Evolutionary conservation across 352 stramenopile genomes (phyloP), one percentile per base, ranked within the genome.

Genomic region (Pythium aphanidermatum): DNA sequence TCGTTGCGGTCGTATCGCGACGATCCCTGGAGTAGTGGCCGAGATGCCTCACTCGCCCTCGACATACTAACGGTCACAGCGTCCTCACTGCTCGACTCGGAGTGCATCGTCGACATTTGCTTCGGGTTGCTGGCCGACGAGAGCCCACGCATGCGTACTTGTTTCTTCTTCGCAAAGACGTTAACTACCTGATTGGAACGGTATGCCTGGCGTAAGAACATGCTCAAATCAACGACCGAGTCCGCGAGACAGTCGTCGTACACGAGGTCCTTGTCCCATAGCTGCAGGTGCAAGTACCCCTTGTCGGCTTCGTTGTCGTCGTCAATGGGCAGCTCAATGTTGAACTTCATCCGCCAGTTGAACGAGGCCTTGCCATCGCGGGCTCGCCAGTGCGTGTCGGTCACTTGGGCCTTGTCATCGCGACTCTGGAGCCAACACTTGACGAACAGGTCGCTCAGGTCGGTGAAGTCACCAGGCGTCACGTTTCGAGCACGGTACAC

Each of bases 281-380:
- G 79, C 52, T 97, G 88, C 24, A 97, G 70, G 50, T 96, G 83
- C 51, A 97, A 93, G 58, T 96, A 96, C 26, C 87, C 84, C 26
- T 93, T 93, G 65, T 97, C 96, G 24, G 75, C 86, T n/a, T n/a
- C n/a, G 59, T 92, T 88, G 10, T 62, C 62, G 51, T 90, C 73
- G 49, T 92, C 90, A 58, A 90, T 77, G 1, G 77, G 77, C 1
- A 97, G 58, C n/a, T 76, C 70, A 20, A 97, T 76, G 5, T 83
- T 74, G 61, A 97, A 97, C 63, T 97, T 96, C 68, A 98, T 89
- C 27, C 92, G 85, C 84, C 89, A 98, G 65, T 98, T 98, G 56
- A 93, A 98, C 23, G 78, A 95, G 11, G 74, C 88, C 63, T 96
- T 96, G 53, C 92, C 92, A 54, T 95, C 95, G 63, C 96, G 96